phyloP scores from a whole-genome alignment of 495 filamentous ascomycete genomes.

The Aspergillus incahuasiensis region DNA sequence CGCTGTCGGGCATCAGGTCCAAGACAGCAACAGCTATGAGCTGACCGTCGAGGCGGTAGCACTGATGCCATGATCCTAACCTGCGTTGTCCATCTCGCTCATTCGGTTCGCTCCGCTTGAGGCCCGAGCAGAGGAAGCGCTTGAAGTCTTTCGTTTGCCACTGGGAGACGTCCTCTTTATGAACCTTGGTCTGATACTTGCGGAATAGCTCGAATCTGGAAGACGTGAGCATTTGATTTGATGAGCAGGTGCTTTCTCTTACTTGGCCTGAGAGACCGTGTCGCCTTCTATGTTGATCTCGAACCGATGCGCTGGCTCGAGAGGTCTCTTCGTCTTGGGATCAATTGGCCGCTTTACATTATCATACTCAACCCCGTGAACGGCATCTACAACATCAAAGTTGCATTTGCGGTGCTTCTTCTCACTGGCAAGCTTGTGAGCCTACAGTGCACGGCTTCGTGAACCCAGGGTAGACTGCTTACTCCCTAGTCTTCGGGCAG shows the following conservation, averaged over 20 bases:
- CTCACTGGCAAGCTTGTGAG: conserved; percentile 46
- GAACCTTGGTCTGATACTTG: conserved; percentile 81
- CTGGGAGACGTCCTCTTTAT: conserved; percentile 64
- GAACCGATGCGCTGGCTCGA: conserved; percentile 74
- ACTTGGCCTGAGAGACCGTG: conserved; percentile 85
- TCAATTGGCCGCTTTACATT: conserved; percentile 51
- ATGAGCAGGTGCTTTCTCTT: conserved; percentile 11
- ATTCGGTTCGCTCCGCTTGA: conserved; percentile 48
- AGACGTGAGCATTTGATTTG: not conserved
- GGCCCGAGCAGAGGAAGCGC: conserved; percentile 83
- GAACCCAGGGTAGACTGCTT: conserved; percentile 17
- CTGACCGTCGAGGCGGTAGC: conserved; percentile 84
- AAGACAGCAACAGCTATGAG: conserved; percentile 86
- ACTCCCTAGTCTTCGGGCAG: conserved; percentile 74
- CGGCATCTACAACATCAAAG: conserved; percentile 66
- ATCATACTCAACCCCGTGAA: conserved; percentile 67
- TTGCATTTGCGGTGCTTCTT: conserved; percentile 65
- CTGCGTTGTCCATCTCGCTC: conserved; percentile 49
- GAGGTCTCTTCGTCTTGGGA: conserved; percentile 47
- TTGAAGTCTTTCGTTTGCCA: conserved; percentile 68
- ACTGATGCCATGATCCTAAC: conserved; percentile 91
- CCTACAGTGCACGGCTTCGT: not conserved
- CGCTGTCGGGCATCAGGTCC: conserved; percentile 78
- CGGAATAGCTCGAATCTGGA: conserved; percentile 62
- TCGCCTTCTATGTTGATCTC: conserved; percentile 76